Conservation (phyloP, 192 early-diverging fungal genomes). For the Cetraspora pellucida region DNA sequence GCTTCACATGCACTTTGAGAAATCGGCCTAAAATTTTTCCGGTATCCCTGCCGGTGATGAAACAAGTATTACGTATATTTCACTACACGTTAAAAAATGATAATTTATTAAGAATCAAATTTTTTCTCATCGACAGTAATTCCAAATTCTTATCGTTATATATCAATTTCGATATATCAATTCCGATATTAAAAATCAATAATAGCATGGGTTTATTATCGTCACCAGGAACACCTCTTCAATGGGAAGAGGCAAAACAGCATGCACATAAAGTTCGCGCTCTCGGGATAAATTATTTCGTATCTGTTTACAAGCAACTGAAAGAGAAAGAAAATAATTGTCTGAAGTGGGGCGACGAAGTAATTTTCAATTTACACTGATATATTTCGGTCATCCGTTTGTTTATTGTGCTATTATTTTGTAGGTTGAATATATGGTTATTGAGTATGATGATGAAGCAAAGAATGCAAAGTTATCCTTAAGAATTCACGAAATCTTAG, state of each 20-base stretch:
- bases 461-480: slow-evolving; percentile 74
- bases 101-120: too few relatives aligned
- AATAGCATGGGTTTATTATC: slow-evolving; percentile 98
- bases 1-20: too few relatives aligned
- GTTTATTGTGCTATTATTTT: neutral
- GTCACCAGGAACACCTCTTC: slow-evolving; percentile 88
- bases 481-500: slow-evolving; percentile 80
- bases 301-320: slow-evolving; percentile 79
- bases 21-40: too few relatives aligned
- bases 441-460: slow-evolving; percentile 74
- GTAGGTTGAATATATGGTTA: slow-evolving; percentile 94
- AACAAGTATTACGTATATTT: too few relatives aligned
- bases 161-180: too few relatives aligned
- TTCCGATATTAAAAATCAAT: too few relatives aligned
- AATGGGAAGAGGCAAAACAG: slow-evolving; percentile 88
- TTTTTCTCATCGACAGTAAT: too few relatives aligned
- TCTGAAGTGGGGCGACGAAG: slow-evolving; percentile 97
- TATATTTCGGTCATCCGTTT: neutral
- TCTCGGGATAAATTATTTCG: slow-evolving; percentile 94
- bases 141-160: too few relatives aligned
- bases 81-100: too few relatives aligned
- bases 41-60: too few relatives aligned
- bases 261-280: slow-evolving; percentile 84
- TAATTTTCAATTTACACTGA: slow-evolving; percentile 39
- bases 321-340: slow-evolving; percentile 81